Evolutionary conservation across 1,139 yeast species (phyloP).

Genomic region (Geotrichum klebahnii): DNA sequence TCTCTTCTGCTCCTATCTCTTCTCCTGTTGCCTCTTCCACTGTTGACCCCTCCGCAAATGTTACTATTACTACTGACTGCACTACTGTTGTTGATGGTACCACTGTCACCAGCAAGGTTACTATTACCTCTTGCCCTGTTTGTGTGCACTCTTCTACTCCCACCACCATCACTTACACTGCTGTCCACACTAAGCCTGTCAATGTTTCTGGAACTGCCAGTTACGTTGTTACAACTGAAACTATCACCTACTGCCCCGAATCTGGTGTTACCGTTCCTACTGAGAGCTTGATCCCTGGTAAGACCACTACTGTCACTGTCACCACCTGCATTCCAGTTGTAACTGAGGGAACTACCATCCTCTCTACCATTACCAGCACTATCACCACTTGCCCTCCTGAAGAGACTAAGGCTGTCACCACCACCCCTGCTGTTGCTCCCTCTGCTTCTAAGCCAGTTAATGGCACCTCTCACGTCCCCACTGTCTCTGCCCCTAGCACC

Average conservation of each 20-base stretch:
- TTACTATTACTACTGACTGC: conserved; percentile 13
- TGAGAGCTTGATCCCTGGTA: conserved; percentile 6
- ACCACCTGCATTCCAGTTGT: conserved; percentile 43
- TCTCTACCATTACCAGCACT: conserved; percentile 29
- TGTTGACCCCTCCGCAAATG: conserved; percentile 9
- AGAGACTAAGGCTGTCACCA: conserved; percentile 26
- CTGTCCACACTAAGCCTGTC: conserved; percentile 22
- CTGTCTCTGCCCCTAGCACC: conserved; percentile 26
- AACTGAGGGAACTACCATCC: conserved; percentile 26
- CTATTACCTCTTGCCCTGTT: conserved; percentile 22
- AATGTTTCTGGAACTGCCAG: conserved; percentile 22
- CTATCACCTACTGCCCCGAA: conserved; percentile 16
- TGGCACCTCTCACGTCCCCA: conserved; percentile 20
- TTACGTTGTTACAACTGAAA: conserved; percentile 8
- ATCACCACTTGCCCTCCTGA: conserved; percentile 21
- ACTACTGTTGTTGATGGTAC: conserved; percentile 16
- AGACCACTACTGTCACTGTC: conserved; percentile 23
- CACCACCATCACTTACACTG: conserved; percentile 20
- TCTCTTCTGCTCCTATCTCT: not conserved
- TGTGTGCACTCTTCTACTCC: conserved; percentile 29
- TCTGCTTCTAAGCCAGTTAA: conserved; percentile 22
- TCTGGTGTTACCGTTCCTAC: conserved; percentile 8
- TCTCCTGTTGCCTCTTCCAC: not conserved
- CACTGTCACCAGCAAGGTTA: conserved; percentile 21
- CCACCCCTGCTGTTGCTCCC: conserved; percentile 25